Evolutionary conservation across 345 rosid species (phyloP), one percentile per base, ranked within the genome.

Genomic region (Sisymbrium altissimum): DNA sequence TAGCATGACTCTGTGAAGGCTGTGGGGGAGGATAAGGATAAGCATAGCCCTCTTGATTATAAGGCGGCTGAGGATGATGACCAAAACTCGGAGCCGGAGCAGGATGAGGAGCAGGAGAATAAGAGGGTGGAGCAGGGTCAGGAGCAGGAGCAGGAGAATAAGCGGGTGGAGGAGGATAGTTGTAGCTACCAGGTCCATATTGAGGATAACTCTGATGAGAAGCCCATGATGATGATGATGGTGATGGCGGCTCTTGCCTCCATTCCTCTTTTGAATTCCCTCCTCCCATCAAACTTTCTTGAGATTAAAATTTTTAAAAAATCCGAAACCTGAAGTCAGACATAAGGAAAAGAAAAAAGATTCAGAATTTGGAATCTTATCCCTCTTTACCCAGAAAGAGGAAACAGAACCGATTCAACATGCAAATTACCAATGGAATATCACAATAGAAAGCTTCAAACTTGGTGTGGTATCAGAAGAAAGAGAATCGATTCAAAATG

Each of bases 231-330:
- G 91, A 67, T 9, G 96, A 81, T 69, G 66, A 45, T 7, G 96
- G 40, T 2, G 80, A 69, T 36, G 80, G 15, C 4, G 77, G 23
- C 1, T 67, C 53, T 46, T 66, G 67, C 52, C 59, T 56, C 72
- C 67, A 65, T 13, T 82, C 83, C 9, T 86, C 90, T 77, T 64
- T 90, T 4, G 98, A 93, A 80, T 70, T 81, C 17, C 62, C 83
- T 50, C 84, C 86, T 55, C 97, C 98, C 98, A 93, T 93, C 13
- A 75, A 74, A 66, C 43, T 58, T 59, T 30, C 29, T 49, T 23
- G 30, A 39, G 44, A 49, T 14, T 5, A 21, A 19, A 56, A 32
- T 0, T 19, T 0, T 0, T n/a, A n/a, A 17, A 44, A 57, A 58
- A 13, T 17, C 11, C 4, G n/a, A 56, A 56, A 72, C 70, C 29